Evolutionary conservation across 805 yeast species (phyloP).

Genomic region (Wickerhamiella occidentalis): DNA sequence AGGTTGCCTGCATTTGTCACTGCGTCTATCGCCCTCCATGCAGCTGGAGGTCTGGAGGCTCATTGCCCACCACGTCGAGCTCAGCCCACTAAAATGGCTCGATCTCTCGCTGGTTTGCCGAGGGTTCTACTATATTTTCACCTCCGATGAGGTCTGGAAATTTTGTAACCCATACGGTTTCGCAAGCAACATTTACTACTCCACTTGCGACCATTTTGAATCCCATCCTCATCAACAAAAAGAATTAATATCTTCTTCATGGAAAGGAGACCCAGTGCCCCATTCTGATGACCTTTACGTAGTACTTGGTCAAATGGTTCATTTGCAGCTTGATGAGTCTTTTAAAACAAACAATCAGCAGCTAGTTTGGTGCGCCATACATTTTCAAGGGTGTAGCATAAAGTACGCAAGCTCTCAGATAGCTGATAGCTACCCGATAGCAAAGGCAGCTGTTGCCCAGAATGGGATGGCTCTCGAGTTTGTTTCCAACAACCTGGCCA

Average conservation of each 20-base stretch:
- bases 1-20: neutral
- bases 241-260: neutral
- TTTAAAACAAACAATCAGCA: neutral
- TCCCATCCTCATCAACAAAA: neutral
- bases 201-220: neutral
- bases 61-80: neutral
- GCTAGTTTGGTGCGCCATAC: neutral
- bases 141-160: neutral
- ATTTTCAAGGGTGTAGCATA: neutral
- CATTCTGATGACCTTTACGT: neutral
- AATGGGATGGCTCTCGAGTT: neutral
- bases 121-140: neutral
- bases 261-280: neutral
- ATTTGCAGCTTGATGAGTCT: neutral
- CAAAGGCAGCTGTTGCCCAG: neutral
- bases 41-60: neutral
- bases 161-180: neutral
- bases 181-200: neutral
- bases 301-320: neutral
- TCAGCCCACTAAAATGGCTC: neutral
- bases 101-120: neutral
- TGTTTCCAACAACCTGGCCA: too few species aligned
- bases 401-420: neutral
- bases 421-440: neutral
- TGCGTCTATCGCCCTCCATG: neutral